Percentiles rank a stretch among this genome's conserved stretches.
Conservation (phyloP, 306 rosid species). For the Cucumis cinereus region DNA sequence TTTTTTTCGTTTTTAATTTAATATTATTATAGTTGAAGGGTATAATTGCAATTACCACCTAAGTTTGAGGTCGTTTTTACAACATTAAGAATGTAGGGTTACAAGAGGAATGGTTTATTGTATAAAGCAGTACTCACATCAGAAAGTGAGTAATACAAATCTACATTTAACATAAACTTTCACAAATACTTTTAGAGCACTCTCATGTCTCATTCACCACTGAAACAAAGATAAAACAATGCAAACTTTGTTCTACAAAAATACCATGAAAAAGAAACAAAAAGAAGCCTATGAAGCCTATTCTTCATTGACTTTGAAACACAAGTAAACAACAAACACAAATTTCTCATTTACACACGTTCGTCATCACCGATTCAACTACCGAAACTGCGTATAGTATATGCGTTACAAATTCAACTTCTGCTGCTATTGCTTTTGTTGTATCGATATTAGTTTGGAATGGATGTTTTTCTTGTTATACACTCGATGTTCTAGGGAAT, state of each 20-base stretch:
- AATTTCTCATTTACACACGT: background rate
- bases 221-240: background rate
- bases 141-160: constrained; percentile 3
- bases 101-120: background rate
- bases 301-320: background rate
- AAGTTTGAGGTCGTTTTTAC: too few relatives aligned
- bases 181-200: background rate
- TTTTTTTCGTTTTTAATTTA: too few relatives aligned
- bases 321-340: background rate
- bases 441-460: background rate
- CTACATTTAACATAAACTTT: background rate
- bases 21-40: too few relatives aligned
- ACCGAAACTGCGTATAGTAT: background rate
- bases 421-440: background rate
- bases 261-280: background rate
- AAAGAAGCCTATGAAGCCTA: background rate
- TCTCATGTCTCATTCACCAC: background rate
- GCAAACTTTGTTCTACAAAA: background rate
- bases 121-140: background rate
- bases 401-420: background rate
- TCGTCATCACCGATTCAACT: background rate
- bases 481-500: constrained; percentile 19
- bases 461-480: constrained; percentile 4
- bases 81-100: background rate
- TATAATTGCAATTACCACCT: too few relatives aligned